Base-by-base conservation (phyloP, 1,139 yeast genomes). In the Hemisphaericaspora lyxosophila region DNA sequence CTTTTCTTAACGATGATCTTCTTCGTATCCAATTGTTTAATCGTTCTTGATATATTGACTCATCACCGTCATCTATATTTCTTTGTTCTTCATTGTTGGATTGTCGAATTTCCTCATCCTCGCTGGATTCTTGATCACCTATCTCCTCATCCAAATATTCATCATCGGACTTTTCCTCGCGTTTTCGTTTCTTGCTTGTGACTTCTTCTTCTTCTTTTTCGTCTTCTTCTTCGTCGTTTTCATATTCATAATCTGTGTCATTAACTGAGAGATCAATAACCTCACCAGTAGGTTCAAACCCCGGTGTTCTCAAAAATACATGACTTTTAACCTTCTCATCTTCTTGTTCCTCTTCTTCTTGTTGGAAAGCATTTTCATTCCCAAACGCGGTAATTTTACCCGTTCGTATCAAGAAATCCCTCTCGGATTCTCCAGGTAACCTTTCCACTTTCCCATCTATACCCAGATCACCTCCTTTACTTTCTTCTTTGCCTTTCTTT, bases 361-460 rank as follows among this genome's bases (percentile, higher is more conserved):
- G 38, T 29, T 55, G 62, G 46, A 86, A 86, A 4, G 75, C 78
- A 26, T 74, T 70, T 14, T 79, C 69, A 30, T 79, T 80, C 8
- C 97, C 95, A 67, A 92, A 92, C 0, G 98, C 98, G 0, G 99
- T 92, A 41, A 89, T 80, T 56, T 88, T 83, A 29, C 99, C 99
- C 0, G 90, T 90, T 46, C 98, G 70, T 0, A 92, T 77, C 45
- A 92, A 67, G 54, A 64, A 92, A 38, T 90, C 97, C 41, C 78
- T 78, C 50, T 85, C 87, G 0, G 86, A 63, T 54, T 92, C 98
- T 16, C 78, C 85, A 0, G 85, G 78, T 5, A 76, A 65, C 42
- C 60, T 61, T 15, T 52, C 66, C 18, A 57, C 23, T 22, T 29
- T 30, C 5, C 36, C 70, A 13, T 57, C 25, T 33, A 31, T 22